Percentiles rank a stretch among this genome's conserved stretches.
Evolutionary conservation across 495 filamentous ascomycete species (phyloP).

Genomic region (Aspergillus coremiiformis): DNA sequence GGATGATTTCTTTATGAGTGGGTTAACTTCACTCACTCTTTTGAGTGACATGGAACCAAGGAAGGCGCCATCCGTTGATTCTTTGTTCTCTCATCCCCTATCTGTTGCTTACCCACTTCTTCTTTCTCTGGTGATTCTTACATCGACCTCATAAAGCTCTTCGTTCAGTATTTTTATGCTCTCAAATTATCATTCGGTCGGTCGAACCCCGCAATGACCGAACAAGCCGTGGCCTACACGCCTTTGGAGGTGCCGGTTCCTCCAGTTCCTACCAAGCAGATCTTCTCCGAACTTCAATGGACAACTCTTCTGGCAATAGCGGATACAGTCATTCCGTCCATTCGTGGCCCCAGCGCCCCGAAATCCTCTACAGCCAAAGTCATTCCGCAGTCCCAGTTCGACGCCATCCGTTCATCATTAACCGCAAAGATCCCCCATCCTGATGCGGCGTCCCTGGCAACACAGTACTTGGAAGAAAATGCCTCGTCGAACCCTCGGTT

Average conservation of each 20-base stretch:
- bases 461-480: conserved; percentile 43
- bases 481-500: conserved; percentile 43
- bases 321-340: conserved; percentile 48
- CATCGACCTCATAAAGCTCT: no score
- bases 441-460: conserved; percentile 25
- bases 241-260: conserved; percentile 41
- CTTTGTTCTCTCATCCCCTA: background rate
- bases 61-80: no score
- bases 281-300: conserved; percentile 49
- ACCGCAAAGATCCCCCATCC: conserved; percentile 21
- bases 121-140: background rate
- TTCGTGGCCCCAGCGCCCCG: conserved; percentile 26
- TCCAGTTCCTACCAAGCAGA: conserved; percentile 26
- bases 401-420: conserved; percentile 26
- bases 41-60: no score
- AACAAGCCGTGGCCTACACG: conserved; percentile 20
- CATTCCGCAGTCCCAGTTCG: conserved; percentile 30
- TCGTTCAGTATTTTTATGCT: background rate
- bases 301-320: conserved; percentile 46
- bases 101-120: background rate
- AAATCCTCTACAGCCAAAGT: conserved; percentile 25
- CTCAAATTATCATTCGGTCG: background rate
- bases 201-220: conserved; percentile 16
- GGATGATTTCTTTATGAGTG: no score
- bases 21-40: no score